These are phyloP conservation scores for Purshia tridentata DNA, from an alignment of 306 rosid genomes.

Conservation along the genomic window DNA sequence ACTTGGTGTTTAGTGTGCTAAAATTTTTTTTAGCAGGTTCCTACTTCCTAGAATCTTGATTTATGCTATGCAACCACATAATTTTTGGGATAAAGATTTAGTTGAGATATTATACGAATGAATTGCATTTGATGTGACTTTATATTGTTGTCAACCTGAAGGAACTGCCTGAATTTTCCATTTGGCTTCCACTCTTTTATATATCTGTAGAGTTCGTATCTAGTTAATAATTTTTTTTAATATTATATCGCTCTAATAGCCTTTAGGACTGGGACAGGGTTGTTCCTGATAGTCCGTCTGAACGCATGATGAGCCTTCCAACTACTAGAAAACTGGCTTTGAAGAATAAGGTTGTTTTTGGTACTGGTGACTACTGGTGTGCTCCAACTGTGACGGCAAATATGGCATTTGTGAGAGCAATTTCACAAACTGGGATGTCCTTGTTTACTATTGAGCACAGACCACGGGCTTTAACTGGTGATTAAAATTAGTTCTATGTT, in stretches of 20 bases:
- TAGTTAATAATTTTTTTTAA: neutral
- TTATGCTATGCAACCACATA: too few species aligned
- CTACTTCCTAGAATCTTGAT: too few species aligned
- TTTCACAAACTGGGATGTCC: slow-evolving; percentile 95
- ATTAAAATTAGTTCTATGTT: slow-evolving; percentile 36
- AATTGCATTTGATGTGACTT: too few species aligned
- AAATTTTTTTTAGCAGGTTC: too few species aligned
- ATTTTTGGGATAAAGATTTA: too few species aligned
- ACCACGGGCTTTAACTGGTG: slow-evolving; percentile 86
- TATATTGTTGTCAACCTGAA: too few species aligned
- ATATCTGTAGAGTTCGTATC: neutral
- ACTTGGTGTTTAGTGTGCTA: too few species aligned
- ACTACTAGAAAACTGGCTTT: slow-evolving; percentile 81
- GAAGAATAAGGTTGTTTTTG: slow-evolving; percentile 87
- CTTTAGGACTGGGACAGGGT: slow-evolving; percentile 51
- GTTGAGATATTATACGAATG: too few species aligned
- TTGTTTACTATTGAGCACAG: slow-evolving; percentile 71
- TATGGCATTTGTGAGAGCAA: slow-evolving; percentile 89
- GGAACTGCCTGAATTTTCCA: neutral
- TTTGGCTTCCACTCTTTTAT: neutral
- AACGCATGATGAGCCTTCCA: slow-evolving; percentile 79
- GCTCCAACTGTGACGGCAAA: slow-evolving; percentile 91
- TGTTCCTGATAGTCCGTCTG: slow-evolving; percentile 71
- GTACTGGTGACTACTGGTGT: slow-evolving; percentile 83
- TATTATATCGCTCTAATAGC: slow-evolving; percentile 29